Evolutionary conservation across 345 rosid genomes (phyloP).

Genomic region (Eucalyptus leucophloia): DNA sequence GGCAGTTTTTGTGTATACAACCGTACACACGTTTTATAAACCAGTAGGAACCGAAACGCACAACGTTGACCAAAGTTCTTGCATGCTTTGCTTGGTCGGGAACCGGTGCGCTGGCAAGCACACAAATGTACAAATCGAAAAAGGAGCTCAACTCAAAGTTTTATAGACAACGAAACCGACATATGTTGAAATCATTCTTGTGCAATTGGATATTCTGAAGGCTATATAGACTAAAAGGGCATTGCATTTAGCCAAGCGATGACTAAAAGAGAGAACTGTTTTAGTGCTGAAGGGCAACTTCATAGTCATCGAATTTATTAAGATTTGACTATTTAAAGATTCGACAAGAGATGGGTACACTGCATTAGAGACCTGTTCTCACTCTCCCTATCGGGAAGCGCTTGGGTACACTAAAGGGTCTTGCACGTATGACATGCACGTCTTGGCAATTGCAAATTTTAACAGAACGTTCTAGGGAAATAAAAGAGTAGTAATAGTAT

Average conservation of each 20-base stretch:
- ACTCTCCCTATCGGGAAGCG: not conserved
- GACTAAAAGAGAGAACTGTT: not conserved
- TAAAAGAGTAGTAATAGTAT: not conserved
- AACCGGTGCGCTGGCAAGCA: not conserved
- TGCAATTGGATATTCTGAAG: not conserved
- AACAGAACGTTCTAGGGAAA: not conserved
- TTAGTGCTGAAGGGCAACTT: not conserved
- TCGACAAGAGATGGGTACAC: not conserved
- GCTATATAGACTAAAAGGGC: not conserved
- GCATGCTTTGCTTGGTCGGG: not conserved
- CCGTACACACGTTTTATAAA: not conserved
- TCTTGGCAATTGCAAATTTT: not conserved
- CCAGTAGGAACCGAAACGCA: not conserved
- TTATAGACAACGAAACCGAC: not conserved
- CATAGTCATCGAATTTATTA: not conserved
- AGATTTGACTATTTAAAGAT: not conserved
- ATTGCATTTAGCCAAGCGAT: not conserved
- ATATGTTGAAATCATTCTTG: not conserved
- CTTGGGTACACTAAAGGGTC: not conserved
- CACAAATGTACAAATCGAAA: not conserved
- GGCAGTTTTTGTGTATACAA: not conserved
- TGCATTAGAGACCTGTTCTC: not conserved
- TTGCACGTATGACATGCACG: not conserved
- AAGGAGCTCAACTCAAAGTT: not conserved
- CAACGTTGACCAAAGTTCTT: not conserved